Evolutionary conservation across 345 rosid species (phyloP), one percentile per base, ranked within the genome.

Genomic region (Salix caprea): DNA sequence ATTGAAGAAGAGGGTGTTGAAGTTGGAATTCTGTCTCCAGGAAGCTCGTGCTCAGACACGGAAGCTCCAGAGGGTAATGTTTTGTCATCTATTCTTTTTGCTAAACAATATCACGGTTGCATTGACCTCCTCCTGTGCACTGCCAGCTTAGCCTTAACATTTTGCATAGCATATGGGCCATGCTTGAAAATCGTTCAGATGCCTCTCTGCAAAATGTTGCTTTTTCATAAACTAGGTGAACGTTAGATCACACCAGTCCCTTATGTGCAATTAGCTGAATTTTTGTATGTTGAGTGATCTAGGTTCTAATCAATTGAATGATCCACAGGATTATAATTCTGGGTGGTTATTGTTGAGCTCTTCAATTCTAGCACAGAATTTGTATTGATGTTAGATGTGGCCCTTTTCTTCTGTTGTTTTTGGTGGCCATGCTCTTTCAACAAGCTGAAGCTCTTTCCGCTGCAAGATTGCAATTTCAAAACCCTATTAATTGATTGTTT

Each of bases 11-110:
- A 88, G 90, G 76, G 97, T 91, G 67, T 77, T 92, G 88, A 95
- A 89, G 86, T 75, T 95, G 83, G 99, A 93, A 70, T 93, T 95
- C 81, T 93, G 93, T 87, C 94, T 93, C 73, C 97, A 91, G 30
- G 97, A 95, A 82, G 89, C 96, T 69, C 94, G 89, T 77, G 74
- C 91, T 76, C 99, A 90, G 86, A 89, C 90, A 23, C 85, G 92
- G 77, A 95, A 89, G 81, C 96, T 93, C 58, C 96, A 88, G 21
- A 84, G 93, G 92, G 99, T 90, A 84, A 79, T 70, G 46, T 75
- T 4, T 54, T 58, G 30, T 65, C 58, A 39, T 67, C 46, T 18
- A 21, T 7, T 39, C 24, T 58, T 48, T 52, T 4, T 39, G 16
- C 24, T 21, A n/a, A 24, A 30, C 32, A 15, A 24, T 48, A 79